phyloP scores from a whole-genome alignment of 352 stramenopile species.

The Stramenopiles sp. region DNA sequence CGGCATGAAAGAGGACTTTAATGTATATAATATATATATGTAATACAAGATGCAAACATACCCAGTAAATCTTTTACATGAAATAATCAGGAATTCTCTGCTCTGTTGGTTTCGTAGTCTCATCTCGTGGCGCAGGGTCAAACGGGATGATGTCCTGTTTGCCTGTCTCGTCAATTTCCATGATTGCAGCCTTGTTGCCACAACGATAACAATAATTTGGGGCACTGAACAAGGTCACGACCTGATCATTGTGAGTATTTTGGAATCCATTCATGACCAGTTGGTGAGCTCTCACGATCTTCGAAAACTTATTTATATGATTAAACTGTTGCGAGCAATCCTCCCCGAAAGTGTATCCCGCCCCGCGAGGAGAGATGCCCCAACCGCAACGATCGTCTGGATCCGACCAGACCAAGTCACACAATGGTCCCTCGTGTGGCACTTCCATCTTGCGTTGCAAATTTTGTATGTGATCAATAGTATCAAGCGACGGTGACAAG shows the following conservation, averaged over 20 bases:
- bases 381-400: slow-evolving; percentile 57
- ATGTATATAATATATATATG: neutral
- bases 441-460: slow-evolving; percentile 60
- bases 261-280: slow-evolving; percentile 81
- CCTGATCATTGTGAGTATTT: slow-evolving; percentile 65
- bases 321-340: slow-evolving; percentile 69
- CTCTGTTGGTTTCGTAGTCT: slow-evolving; percentile 63
- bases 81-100: slow-evolving; percentile 74
- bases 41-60: neutral
- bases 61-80: slow-evolving; percentile 33
- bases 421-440: slow-evolving; percentile 59
- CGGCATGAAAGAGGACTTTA: neutral
- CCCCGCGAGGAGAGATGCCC: slow-evolving; percentile 56
- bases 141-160: slow-evolving; percentile 66
- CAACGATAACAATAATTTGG: slow-evolving; percentile 85
- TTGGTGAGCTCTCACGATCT: slow-evolving; percentile 60
- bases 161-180: slow-evolving; percentile 76
- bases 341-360: slow-evolving; percentile 58
- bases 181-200: slow-evolving; percentile 82
- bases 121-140: slow-evolving; percentile 59
- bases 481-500: slow-evolving; percentile 59
- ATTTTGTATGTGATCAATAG: slow-evolving; percentile 47
- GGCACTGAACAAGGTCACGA: slow-evolving; percentile 73
- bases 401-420: slow-evolving; percentile 62
- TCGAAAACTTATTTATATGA: slow-evolving; percentile 56